Base-by-base conservation (phyloP, 163 green algal species). In the Prototheca wickerhamii region DNA sequence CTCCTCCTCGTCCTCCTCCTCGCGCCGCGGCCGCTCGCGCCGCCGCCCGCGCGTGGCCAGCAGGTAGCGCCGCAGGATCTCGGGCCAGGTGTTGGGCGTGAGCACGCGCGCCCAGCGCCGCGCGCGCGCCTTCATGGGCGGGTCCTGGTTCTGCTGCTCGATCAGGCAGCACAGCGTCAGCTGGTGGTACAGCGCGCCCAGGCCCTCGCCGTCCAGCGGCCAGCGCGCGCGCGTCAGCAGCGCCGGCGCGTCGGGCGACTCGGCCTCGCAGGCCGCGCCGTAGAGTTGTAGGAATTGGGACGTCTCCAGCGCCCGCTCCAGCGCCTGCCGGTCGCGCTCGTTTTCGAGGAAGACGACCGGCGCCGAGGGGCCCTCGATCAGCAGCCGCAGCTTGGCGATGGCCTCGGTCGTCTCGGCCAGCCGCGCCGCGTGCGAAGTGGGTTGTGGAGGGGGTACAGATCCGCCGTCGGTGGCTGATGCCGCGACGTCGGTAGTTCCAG, bases 31-130 rank as follows among this genome's bases (percentile, higher is more conserved):
- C 23, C n/a, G 20, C 23, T 10, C 18, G n/a, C 37, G 57, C 26
- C 57, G 18, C 20, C 26, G 57, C 57, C 57, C 15, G 51, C 69
- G 72, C 25, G 82, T 80, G 40, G 71, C 42, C 58, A 86, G 69
- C 55, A 86, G 72, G 67, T 90, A 88, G 23, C 82, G 64, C 31
- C 82, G 71, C 69, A 87, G 73, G 44, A 90, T 62, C 67, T 87
- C 80, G 3, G 78, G 78, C 80, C 78, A 86, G 4, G 72, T 84
- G 28, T 56, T 56, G 17, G 71, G 59, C 33, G 71, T 65, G 21
- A 84, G 34, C 4, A 77, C 61, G 5, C 74, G 63, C 1, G 56
- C 63, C 80, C 80, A 87, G 1, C 76, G 67, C 43, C 60, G 30
- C 1, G 68, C 61, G n/a, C 68, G 42, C 51, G 57, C 65, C 18